Evolutionary conservation across 805 yeast genomes (phyloP).

Genomic region (Nakazawaea wickerhamii): DNA sequence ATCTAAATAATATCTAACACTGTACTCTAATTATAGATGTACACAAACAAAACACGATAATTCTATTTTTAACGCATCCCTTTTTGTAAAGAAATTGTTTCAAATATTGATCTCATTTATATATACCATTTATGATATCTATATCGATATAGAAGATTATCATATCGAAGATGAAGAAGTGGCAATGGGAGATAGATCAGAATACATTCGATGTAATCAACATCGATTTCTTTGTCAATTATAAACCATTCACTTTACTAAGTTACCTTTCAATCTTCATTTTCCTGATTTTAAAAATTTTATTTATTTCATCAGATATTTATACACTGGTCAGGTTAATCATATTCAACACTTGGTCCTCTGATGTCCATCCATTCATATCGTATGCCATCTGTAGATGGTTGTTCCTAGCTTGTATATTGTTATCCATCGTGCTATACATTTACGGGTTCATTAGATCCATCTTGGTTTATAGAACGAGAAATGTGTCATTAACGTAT

Average conservation of each 20-base stretch:
- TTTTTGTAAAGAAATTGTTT: no score
- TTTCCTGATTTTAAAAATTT: conserved; percentile 37
- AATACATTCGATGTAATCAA: conserved; percentile 46
- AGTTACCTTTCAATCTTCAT: conserved; percentile 37
- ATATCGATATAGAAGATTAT: neutral
- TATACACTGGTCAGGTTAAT: conserved; percentile 73
- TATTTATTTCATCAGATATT: conserved; percentile 61
- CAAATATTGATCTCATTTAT: no score
- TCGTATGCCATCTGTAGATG: conserved; percentile 52
- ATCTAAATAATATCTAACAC: no score
- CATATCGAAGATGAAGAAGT: conserved; percentile 18
- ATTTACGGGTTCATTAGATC: conserved; percentile 57
- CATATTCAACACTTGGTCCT: conserved; percentile 68
- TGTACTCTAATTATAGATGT: no score
- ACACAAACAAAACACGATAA: no score
- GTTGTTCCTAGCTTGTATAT: conserved; percentile 78
- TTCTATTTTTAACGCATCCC: neutral
- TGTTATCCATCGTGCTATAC: conserved; percentile 57
- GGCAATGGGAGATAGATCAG: conserved; percentile 29
- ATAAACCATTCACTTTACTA: conserved; percentile 35
- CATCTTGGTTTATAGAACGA: conserved; percentile 47
- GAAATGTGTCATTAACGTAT: conserved; percentile 65
- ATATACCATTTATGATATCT: no score
- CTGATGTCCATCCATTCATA: conserved; percentile 40
- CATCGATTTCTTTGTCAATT: conserved; percentile 40